Evolutionary conservation across 495 filamentous ascomycete species (phyloP), one percentile per base, ranked within the genome.

Genomic region (Rostrohypoxylon terebratum): DNA sequence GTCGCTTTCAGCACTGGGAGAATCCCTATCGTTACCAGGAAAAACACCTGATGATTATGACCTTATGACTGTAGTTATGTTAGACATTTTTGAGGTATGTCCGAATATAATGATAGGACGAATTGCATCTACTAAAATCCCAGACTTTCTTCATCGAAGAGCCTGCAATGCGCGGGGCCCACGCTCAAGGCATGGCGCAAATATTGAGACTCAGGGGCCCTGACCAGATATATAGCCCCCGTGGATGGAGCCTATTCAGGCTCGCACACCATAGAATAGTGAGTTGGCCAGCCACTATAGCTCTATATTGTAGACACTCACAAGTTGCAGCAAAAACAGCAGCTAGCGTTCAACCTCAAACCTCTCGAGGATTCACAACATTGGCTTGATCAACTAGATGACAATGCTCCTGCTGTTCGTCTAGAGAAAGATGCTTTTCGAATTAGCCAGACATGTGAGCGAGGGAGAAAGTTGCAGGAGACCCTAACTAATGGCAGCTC

Each of bases 131-230:
- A 42, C 67, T 54, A 13, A 68, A 62, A n/a, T 8, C 14, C 14
- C 64, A 78, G 77, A 73, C 77, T 18, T 58, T 75, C 50, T 76
- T 75, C 61, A 34, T 74, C 7, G 59, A 61, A 11, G 60, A 75
- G 1, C 18, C 64, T 47, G 3, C 62, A 18, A 59, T 69, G 33
- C 67, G 45, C n/a, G 66, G 76, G 38, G 67, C 77, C 50, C 79
- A 80, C 67, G 68, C 72, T 13, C 72, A 80, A 51, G 78, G 78
- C n/a, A 81, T 81, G 78, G 78, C 77, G 11, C 77, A 80, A n/a
- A 81, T 81, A 18, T 60, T 79, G 40, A 74, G 78, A 18, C 61
- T 80, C 7, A 69, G 78, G 28, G 78, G 78, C 7, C 38, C 54
- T 48, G 72, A 79, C 57, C 59, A 71, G 44, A 68, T 78, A 16